These are phyloP conservation scores for Tephrocybe sp. DNA, from an alignment of 768 basidiomycete species.

Conservation along the genomic window DNA sequence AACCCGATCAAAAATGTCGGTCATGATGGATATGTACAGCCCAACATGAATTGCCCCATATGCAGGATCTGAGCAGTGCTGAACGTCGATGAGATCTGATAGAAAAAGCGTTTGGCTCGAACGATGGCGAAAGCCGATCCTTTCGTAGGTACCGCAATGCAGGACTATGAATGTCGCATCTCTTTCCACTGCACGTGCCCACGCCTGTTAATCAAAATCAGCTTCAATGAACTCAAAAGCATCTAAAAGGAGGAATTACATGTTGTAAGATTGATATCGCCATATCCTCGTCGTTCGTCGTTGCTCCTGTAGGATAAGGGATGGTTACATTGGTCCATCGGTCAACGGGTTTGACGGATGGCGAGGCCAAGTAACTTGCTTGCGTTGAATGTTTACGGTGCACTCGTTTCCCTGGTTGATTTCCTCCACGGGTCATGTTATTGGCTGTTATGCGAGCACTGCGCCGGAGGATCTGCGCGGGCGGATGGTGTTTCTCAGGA, in stretches of 20 bases:
- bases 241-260: background rate
- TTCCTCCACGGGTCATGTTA: background rate
- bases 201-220: conserved; percentile 9
- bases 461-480: too few species aligned
- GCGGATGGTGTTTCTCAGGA: background rate
- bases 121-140: conserved; percentile 16
- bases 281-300: background rate
- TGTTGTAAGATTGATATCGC: background rate
- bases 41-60: conserved; percentile 18
- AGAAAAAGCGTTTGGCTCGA: conserved; percentile 13
- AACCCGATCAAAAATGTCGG: conserved; percentile 10
- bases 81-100: conserved; percentile 13
- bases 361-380: background rate
- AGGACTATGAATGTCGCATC: conserved; percentile 15
- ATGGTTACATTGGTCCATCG: background rate
- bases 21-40: conserved; percentile 7
- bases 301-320: too few species aligned
- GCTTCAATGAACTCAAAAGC: background rate
- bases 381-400: background rate
- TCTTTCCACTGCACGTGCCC: conserved; percentile 9
- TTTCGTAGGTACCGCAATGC: conserved; percentile 15
- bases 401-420: background rate
- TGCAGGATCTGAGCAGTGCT: conserved; percentile 1
- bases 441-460: background rate
- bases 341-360: background rate